Evolutionary conservation across 2,329 filamentous ascomycete genomes (phyloP), one percentile per base, ranked within the genome.

Genomic region (Bipolaris bicolor): DNA sequence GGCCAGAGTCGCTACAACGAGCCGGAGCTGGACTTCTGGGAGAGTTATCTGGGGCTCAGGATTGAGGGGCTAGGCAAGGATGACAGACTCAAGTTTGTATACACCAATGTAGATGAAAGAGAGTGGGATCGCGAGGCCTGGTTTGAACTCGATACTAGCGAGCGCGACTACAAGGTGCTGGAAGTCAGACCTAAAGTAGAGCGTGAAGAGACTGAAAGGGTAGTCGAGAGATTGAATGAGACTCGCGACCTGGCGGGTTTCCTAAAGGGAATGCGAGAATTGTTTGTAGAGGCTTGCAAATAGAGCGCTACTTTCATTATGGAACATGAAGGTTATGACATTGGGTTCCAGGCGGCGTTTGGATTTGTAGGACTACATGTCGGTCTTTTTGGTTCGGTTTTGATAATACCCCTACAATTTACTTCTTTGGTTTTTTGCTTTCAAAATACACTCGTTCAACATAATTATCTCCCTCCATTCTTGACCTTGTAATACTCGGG

Each of bases 1-100:
- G 85, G 89, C 1, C 94, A 98, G 79, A 86, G 90, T 52, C 86
- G 92, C 33, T 90, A 94, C 77, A 98, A 99, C 77, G 86, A 91
- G 41, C 95, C 95, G 0, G 95, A 99, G 80, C 83, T 99, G 44
- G 90, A 93, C 66, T 98, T 98, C 74, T 99, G 95, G 95, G 90
- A 96, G 75, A 90, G 89, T 52, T 95, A 94, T 73, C 81, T 99
- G 58, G 93, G 94, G 57, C 77, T 98, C 73, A 83, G 90, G 59
- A 96, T 99, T 71, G 94, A 98, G 73, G 94, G 94, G 1, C 90
- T 91, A 0, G 93, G 91, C 1, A 85, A 86, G 71, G 88, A 91
- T 61, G 93, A 97, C 77, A 85, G 90, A 24, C 82, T 99, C 66
- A 94, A 94, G 77, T 97, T 99, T 75, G 85, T 95, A 2, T 99